These are phyloP conservation scores for Mycena pura DNA, from an alignment of 768 basidiomycete species.

Conservation along the genomic window DNA sequence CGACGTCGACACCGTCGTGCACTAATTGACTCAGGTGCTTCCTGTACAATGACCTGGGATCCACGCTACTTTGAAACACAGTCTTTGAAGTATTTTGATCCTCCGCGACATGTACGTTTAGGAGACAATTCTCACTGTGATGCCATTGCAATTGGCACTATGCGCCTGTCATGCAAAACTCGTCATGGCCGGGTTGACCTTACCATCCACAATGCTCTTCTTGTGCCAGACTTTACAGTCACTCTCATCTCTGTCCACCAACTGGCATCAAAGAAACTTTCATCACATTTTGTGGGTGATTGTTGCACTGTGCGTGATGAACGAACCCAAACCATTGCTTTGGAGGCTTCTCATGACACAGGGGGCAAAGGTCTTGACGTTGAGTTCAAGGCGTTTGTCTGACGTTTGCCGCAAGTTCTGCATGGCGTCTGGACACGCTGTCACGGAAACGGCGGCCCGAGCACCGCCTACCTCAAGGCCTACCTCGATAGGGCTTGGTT, in stretches of 20 bases:
- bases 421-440: too few species aligned
- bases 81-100: background rate
- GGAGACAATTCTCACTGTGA: slow-evolving; percentile 20
- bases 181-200: background rate
- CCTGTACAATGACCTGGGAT: slow-evolving; percentile 1
- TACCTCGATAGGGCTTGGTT: too few species aligned
- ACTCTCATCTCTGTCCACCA: slow-evolving; percentile 17
- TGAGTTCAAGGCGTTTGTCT: too few species aligned
- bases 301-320: background rate
- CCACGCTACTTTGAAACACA: slow-evolving; percentile 1
- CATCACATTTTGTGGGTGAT: slow-evolving; percentile 5
- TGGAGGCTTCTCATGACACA: background rate
- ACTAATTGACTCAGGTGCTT: slow-evolving; percentile 15
- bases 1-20: too few species aligned
- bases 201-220: background rate
- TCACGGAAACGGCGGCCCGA: too few species aligned
- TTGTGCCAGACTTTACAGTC: slow-evolving; percentile 16
- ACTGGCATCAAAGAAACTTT: slow-evolving; percentile 4
- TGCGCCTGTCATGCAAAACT: slow-evolving; percentile 1
- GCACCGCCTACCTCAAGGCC: too few species aligned
- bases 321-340: background rate
- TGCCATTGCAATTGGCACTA: slow-evolving; percentile 10
- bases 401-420: too few species aligned
- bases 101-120: slow-evolving; percentile 13
- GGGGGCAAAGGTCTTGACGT: too few species aligned